Evolutionary conservation across 1,284 basidiomycete species (phyloP).

Genomic region (Ceratorhiza oryzae-sativae): DNA sequence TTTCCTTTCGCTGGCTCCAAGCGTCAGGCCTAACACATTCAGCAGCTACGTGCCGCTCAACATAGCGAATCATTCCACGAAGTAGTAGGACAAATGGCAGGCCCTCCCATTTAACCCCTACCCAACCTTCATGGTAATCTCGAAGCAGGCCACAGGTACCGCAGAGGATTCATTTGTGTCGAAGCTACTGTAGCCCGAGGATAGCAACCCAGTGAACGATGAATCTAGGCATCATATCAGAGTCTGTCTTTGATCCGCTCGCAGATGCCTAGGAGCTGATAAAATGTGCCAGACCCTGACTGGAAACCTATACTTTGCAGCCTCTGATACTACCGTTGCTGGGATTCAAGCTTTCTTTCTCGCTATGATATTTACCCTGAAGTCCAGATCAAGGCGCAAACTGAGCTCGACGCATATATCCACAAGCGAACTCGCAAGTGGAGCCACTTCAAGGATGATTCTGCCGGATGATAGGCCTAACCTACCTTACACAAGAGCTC

Average conservation of each 20-base stretch:
- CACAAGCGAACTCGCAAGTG: not conserved
- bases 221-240: slow-evolving; percentile 48
- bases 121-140: not conserved
- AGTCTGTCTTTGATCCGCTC: slow-evolving; percentile 25
- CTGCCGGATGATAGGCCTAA: not conserved
- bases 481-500: slow-evolving; percentile 19
- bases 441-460: not conserved
- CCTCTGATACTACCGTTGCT: slow-evolving; percentile 38
- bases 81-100: slow-evolving; percentile 47
- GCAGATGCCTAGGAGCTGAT: not conserved
- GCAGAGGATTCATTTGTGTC: slow-evolving; percentile 48
- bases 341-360: slow-evolving; percentile 15
- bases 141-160: slow-evolving; percentile 46
- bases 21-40: slow-evolving; percentile 45
- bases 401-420: slow-evolving; percentile 5
- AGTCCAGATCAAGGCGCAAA: slow-evolving; percentile 6
- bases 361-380: slow-evolving; percentile 12
- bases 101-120: not conserved
- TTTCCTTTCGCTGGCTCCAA: slow-evolving; percentile 49
- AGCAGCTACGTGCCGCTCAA: slow-evolving; percentile 43
- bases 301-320: slow-evolving; percentile 48
- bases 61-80: slow-evolving; percentile 46
- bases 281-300: slow-evolving; percentile 42
- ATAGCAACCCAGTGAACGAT: slow-evolving; percentile 29
- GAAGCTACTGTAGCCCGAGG: slow-evolving; percentile 44